These are phyloP conservation scores for Limnanthes douglasii DNA, from an alignment of 345 rosid genomes.

Conservation along the genomic window DNA sequence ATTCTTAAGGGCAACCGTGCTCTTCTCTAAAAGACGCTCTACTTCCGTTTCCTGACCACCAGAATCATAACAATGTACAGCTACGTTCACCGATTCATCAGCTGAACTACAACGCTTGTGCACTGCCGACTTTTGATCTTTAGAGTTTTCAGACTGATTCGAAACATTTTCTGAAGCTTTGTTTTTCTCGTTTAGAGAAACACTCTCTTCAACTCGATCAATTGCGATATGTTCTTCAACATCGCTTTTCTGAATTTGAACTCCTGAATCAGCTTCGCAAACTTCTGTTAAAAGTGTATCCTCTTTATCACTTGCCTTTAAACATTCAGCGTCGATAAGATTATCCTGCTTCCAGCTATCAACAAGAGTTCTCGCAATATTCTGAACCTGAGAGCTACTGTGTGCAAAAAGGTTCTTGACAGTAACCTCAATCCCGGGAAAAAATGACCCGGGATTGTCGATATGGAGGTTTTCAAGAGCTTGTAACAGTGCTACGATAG, in stretches of 20 bases:
- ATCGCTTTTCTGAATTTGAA: constrained; percentile 18
- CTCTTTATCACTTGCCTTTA: constrained; percentile 17
- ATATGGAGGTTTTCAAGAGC: constrained; percentile 66
- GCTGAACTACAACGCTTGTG: too few species aligned
- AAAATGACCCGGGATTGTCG: constrained; percentile 41
- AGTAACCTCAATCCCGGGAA: constrained; percentile 65
- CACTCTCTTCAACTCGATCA: constrained; percentile 26
- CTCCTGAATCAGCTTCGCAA: constrained; percentile 17
- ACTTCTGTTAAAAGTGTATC: constrained; percentile 19
- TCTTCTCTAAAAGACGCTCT: constrained; percentile 15
- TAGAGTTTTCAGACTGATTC: constrained; percentile 13
- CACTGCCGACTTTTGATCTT: constrained; percentile 16
- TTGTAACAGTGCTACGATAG: constrained; percentile 46
- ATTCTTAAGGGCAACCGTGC: constrained; percentile 12
- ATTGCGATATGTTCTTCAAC: constrained; percentile 21
- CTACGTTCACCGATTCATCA: constrained; percentile 19
- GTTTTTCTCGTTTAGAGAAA: constrained; percentile 19
- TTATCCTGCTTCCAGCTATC: constrained; percentile 42
- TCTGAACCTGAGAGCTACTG: constrained; percentile 44
- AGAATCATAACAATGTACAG: constrained; percentile 20
- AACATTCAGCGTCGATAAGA: constrained; percentile 12
- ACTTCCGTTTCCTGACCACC: constrained; percentile 13
- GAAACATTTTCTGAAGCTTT: constrained; percentile 25
- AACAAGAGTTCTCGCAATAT: constrained; percentile 44
- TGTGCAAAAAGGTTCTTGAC: constrained; percentile 59